phyloP scores from a whole-genome alignment of 2,329 filamentous ascomycete species.

The Davidsoniella virescens region DNA sequence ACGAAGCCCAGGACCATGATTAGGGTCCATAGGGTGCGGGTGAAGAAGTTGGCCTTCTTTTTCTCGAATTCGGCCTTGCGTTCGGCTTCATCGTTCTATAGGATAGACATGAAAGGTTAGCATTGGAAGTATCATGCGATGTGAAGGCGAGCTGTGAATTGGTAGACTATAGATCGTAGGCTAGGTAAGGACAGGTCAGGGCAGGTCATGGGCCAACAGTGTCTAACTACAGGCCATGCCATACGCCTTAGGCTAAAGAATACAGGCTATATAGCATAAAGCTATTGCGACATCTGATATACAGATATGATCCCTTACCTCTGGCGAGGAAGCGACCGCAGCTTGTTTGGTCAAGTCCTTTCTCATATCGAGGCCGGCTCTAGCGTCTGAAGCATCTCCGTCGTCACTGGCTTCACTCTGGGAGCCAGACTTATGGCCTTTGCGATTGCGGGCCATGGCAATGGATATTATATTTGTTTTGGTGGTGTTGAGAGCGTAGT shows the following conservation, averaged over 20 bases:
- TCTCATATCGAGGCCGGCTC: constrained; percentile 14
- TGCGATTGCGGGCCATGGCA: constrained; percentile 19
- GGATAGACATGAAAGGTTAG: constrained; percentile 19
- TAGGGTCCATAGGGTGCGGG: constrained; percentile 91
- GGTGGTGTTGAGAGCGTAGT: background rate
- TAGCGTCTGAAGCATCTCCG: constrained; percentile 21
- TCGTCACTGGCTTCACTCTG: constrained; percentile 49
- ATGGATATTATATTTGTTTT: background rate
- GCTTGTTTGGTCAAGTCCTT: background rate
- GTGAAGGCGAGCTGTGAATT: too few species aligned
- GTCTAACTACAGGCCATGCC: too few species aligned
- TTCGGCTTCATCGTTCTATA: background rate
- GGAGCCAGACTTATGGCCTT: constrained; percentile 51
- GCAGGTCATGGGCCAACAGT: too few species aligned
- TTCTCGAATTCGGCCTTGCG: constrained; percentile 63
- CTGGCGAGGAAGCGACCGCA: background rate
- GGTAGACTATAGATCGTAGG: too few species aligned
- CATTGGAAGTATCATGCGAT: too few species aligned
- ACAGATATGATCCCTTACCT: background rate
- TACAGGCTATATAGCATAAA: too few species aligned
- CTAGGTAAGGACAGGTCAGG: too few species aligned
- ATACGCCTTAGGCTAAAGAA: too few species aligned
- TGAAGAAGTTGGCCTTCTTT: constrained; percentile 97
- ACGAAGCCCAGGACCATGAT: constrained; percentile 96
- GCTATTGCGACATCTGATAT: background rate